Conservation (phyloP, 164 flowering plant genomes). For the Cinnamomum micranthum region DNA sequence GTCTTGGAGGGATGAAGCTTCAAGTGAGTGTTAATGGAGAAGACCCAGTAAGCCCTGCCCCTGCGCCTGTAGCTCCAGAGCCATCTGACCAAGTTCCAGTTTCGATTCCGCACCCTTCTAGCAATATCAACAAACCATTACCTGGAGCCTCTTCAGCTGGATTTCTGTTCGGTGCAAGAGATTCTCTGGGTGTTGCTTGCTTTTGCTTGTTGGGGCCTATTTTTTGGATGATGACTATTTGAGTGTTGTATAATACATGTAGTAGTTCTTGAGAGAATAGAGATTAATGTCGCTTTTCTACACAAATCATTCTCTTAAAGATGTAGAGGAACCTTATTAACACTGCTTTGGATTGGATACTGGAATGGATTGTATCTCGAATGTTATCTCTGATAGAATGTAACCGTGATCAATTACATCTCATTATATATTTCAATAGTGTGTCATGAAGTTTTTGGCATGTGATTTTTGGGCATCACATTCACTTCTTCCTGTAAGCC, state of each 20-base stretch:
- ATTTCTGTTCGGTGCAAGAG: constrained; percentile 7
- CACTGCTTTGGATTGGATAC: too few relatives aligned
- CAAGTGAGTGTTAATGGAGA: constrained; percentile 32
- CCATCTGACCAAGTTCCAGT: not conserved
- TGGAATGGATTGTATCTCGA: too few relatives aligned
- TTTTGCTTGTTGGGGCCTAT: constrained; percentile 18
- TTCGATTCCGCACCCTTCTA: constrained; percentile 23
- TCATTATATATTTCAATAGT: too few relatives aligned
- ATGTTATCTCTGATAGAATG: too few relatives aligned
- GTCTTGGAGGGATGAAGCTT: constrained; percentile 49
- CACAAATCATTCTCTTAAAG: too few relatives aligned
- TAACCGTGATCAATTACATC: too few relatives aligned
- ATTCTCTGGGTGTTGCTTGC: constrained; percentile 11
- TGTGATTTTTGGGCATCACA: too few relatives aligned
- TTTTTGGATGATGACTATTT: constrained; percentile 4
- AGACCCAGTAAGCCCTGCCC: constrained; percentile 21
- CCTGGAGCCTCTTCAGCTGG: constrained; percentile 25
- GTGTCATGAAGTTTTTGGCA: too few relatives aligned
- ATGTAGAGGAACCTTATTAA: too few relatives aligned
- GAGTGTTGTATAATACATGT: not conserved
- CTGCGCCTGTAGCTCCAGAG: constrained; percentile 30
- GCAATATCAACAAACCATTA: constrained; percentile 32
- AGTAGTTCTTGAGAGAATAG: too few relatives aligned
- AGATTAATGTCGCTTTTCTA: too few relatives aligned
- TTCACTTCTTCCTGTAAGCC: too few relatives aligned